A percentile compares a stretch with the other conserved stretches of the same genome.
Evolutionary conservation across 495 filamentous ascomycete genomes (phyloP).

Genomic region (Neurospora terricola): DNA sequence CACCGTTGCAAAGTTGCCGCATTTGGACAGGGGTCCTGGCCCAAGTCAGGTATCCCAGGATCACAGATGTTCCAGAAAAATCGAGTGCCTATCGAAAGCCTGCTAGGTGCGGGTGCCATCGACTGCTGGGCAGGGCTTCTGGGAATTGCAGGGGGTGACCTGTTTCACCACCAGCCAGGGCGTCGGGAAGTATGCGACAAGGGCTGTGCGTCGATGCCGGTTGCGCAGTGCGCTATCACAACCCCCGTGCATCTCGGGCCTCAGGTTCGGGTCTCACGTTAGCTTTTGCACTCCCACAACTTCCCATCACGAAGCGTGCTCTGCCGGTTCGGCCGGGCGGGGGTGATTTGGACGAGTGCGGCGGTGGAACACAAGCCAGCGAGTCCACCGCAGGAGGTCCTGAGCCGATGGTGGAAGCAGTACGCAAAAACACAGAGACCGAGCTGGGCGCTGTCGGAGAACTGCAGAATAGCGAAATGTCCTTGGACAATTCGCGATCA

Average conservation of each 20-base stretch:
- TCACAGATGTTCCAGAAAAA: conserved; percentile 29
- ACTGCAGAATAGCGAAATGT: conserved; percentile 14
- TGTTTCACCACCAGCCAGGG: conserved; percentile 33
- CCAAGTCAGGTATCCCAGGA: conserved; percentile 10
- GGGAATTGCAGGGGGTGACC: conserved; percentile 25
- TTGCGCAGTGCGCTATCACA: conserved; percentile 18
- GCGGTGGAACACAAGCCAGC: conserved; percentile 3
- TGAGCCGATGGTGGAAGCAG: conserved; percentile 13
- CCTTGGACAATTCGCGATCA: conserved; percentile 5
- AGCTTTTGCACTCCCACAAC: not conserved
- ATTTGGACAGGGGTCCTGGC: not conserved
- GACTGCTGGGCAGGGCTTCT: conserved; percentile 13
- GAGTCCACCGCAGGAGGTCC: conserved; percentile 2
- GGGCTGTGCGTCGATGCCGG: conserved; percentile 17
- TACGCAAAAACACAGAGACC: not conserved
- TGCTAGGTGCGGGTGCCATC: conserved; percentile 15
- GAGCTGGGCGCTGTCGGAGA: conserved; percentile 3
- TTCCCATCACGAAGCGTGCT: not conserved
- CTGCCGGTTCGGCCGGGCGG: conserved; percentile 4
- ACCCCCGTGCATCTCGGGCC: not conserved
- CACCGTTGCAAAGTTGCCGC: not conserved
- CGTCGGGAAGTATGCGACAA: conserved; percentile 23
- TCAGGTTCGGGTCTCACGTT: not conserved
- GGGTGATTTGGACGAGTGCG: not conserved
- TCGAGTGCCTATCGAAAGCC: conserved; percentile 22